Percentiles rank a stretch among this genome's conserved stretches.
Conservation (phyloP, 192 early-diverging fungal species). For the Backusella tuberculispora region DNA sequence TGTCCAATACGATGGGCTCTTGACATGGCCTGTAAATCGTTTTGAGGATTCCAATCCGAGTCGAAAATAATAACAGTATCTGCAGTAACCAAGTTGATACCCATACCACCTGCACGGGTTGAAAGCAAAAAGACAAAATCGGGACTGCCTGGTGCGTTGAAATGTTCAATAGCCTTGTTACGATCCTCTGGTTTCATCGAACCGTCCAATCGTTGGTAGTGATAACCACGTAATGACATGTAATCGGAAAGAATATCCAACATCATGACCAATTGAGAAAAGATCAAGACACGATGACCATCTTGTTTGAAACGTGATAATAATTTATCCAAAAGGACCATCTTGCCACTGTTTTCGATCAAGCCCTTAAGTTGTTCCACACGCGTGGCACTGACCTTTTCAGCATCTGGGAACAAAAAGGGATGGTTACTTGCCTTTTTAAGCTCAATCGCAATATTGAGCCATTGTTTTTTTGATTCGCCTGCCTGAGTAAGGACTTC, state of each 20-base stretch:
- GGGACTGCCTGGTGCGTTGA: conserved; percentile 88
- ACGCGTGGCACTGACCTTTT: conserved; percentile 55
- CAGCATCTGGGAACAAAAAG: conserved; percentile 84
- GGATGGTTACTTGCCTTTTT: conserved; percentile 99
- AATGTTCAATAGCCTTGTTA: conserved; percentile 97
- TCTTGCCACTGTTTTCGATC: conserved; percentile 94
- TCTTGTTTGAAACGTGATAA: conserved; percentile 85
- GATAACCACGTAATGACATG: conserved; percentile 81
- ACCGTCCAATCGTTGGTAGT: conserved; percentile 94
- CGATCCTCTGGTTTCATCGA: conserved; percentile 86
- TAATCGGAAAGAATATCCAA: conserved; percentile 97
- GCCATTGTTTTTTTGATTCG: conserved; percentile 71
- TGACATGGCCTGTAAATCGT: conserved; percentile 97
- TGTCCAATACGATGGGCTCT: conserved; percentile 98
- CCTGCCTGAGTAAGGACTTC: conserved; percentile 69
- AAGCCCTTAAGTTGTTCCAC: conserved; percentile 83
- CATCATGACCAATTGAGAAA: conserved; percentile 98
- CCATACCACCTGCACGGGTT: conserved; percentile 96
- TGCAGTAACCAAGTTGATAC: conserved; percentile 95
- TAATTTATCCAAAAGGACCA: conserved; percentile 96
- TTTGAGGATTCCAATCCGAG: conserved; percentile 95
- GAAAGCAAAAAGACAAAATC: conserved; percentile 98
- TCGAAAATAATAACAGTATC: conserved; percentile 98
- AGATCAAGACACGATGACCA: conserved; percentile 97
- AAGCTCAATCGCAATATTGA: conserved; percentile 96